Base-by-base conservation (phyloP, 495 filamentous ascomycete species). In the Bryoglossum gracile region DNA sequence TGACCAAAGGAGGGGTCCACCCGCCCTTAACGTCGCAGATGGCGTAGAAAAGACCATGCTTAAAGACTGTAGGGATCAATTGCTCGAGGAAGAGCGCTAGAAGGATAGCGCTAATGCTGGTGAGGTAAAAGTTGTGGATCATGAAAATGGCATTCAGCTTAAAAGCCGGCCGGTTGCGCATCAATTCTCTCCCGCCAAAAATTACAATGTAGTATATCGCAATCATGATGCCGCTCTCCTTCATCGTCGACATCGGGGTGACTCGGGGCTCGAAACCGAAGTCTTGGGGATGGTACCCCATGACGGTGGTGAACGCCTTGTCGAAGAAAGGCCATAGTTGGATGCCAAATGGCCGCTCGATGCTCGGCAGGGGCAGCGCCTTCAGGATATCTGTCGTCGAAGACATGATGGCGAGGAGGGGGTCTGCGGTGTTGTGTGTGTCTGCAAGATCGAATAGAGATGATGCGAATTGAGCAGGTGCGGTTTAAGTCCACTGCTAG, bases 261-360 rank as follows among this genome's bases (percentile, higher is more conserved):
- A 67, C 63, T 53, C 78, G 81, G n/a, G 77, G 68, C 51, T 71
- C 65, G 68, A 89, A 87, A 43, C 70, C 67, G 62, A 88, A 86
- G 49, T 87, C 78, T 40, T 84, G 74, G 42, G 85, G 79, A 43
- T 78, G 73, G 62, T 81, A 85, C 53, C 90, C 91, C 45, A 73
- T 75, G 38, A 87, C 76, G 28, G 66, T 61, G 64, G 83, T 80
- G 68, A 83, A 96, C 59, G 75, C 81, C 69, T 86, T 80, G 70
- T 82, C 83, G 77, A 97, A 98, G 68, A 92, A 78, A 50, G 92
- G 91, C 92, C 92, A 98, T 68, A 97, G 68, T 35, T 85, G 71
- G 51, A 96, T 73, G 62, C 90, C 92, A 63, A 98, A 96, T 10
- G 92, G 92, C 57, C 86, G 79, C 64, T 96, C 90, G 56, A 96